phyloP scores from a whole-genome alignment of 805 yeast genomes.

The Starmerella potacharoeniae region DNA sequence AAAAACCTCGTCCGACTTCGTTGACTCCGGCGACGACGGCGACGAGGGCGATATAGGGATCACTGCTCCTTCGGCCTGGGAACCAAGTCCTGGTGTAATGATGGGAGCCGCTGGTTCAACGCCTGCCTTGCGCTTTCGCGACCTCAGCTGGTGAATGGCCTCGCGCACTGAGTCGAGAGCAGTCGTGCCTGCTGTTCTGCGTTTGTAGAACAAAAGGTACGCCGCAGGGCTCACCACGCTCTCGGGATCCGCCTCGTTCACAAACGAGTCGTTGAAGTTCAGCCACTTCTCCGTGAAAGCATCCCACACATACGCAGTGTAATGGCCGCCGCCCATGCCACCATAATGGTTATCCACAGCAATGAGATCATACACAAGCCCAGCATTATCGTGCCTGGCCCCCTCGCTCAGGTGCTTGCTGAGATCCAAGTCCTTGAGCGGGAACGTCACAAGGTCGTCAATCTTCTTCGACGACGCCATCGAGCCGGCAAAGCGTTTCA shows the following conservation, averaged over 20 bases:
- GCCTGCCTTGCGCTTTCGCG: not conserved
- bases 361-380: conserved; percentile 61
- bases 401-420: conserved; percentile 36
- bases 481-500: conserved; percentile 80
- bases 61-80: too few relatives aligned
- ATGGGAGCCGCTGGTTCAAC: too few relatives aligned
- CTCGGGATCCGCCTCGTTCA: conserved; percentile 47
- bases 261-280: conserved; percentile 78
- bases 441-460: conserved; percentile 73
- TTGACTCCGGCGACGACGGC: not conserved
- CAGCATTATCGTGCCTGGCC: conserved; percentile 19
- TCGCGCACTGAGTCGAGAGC: not conserved
- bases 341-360: conserved; percentile 96
- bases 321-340: conserved; percentile 95
- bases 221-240: conserved; percentile 67
- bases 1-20: not conserved
- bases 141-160: not conserved
- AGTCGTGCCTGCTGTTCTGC: conserved; percentile 24
- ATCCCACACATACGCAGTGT: conserved; percentile 80
- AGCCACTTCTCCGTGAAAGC: conserved; percentile 70
- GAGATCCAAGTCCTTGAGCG: conserved; percentile 72
- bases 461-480: conserved; percentile 82
- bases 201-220: conserved; percentile 72
- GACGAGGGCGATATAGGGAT: not conserved
- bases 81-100: too few relatives aligned